Percentiles rank a stretch among this genome's conserved stretches.
phyloP scores from a whole-genome alignment of 140 eudicot genomes.

The Stevia rebaudiana region DNA sequence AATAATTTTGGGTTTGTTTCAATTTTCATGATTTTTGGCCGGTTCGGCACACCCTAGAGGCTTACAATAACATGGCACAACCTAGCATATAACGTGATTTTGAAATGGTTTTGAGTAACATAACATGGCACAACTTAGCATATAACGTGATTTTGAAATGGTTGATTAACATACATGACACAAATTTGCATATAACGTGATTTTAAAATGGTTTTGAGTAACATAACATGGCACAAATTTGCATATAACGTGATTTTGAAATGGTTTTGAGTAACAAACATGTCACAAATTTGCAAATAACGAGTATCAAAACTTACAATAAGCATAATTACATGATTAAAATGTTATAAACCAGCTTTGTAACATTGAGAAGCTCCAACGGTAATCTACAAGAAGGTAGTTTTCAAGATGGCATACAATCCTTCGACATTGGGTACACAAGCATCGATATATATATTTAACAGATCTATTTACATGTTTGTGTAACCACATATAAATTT shows the following conservation, averaged over 20 bases:
- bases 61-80: constrained; percentile 1
- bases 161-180: constrained; percentile 3
- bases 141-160: too few relatives aligned
- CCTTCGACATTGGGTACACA: constrained; percentile 20
- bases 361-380: constrained; percentile 6
- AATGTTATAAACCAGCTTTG: not conserved
- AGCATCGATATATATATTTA: constrained; percentile 2
- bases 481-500: constrained; percentile 7
- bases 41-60: not conserved
- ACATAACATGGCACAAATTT: constrained; percentile 1
- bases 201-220: too few relatives aligned
- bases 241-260: not conserved
- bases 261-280: too few relatives aligned
- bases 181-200: not conserved
- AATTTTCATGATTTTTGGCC: not conserved
- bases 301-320: not conserved
- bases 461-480: constrained; percentile 26
- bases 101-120: too few relatives aligned
- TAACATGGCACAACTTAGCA: too few relatives aligned
- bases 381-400: constrained; percentile 7
- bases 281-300: constrained; percentile 4
- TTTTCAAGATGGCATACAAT: constrained; percentile 9
- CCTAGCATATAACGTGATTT: not conserved
- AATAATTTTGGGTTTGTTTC: not conserved
- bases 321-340: not conserved